Conservation (phyloP, 306 rosid genomes). For the Chamaecrista fasciculata region DNA sequence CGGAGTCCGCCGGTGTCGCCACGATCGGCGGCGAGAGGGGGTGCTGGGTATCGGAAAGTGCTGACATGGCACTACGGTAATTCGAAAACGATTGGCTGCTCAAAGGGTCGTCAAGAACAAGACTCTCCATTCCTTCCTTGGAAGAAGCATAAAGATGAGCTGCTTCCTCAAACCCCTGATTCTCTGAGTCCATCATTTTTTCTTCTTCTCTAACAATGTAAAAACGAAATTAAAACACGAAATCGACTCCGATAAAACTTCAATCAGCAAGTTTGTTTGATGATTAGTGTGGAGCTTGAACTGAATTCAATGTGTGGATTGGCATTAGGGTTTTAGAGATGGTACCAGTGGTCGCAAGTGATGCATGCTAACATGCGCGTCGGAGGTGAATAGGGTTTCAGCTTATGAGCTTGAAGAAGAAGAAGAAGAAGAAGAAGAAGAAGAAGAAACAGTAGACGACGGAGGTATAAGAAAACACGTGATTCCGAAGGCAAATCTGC, state of each 20-base stretch:
- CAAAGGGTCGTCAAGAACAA: constrained; percentile 53
- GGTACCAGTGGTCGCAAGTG: not conserved
- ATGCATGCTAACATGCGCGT: constrained; percentile 36
- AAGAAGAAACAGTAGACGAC: constrained; percentile 37
- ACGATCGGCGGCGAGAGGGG: constrained; percentile 47
- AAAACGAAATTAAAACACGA: not conserved
- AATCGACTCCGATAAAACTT: not conserved
- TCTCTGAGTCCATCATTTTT: constrained; percentile 92
- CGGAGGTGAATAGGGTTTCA: constrained; percentile 16
- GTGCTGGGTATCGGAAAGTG: constrained; percentile 45
- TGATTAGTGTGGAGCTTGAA: not conserved
- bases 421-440: constrained; percentile 51
- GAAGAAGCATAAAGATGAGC: constrained; percentile 53
- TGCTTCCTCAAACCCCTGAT: constrained; percentile 51
- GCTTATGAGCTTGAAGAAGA: constrained; percentile 41
- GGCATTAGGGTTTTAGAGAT: constrained; percentile 28
- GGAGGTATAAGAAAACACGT: constrained; percentile 25
- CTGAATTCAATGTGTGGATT: not conserved
- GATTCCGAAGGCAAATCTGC: not conserved
- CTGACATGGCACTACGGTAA: constrained; percentile 77
- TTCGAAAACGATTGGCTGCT: constrained; percentile 47
- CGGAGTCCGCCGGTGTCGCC: constrained; percentile 34
- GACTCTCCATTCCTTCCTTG: constrained; percentile 57
- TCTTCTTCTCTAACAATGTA: not conserved
- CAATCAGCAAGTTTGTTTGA: constrained; percentile 12